Conservation (phyloP, 805 yeast species). For the Candida xiaguanensis region DNA sequence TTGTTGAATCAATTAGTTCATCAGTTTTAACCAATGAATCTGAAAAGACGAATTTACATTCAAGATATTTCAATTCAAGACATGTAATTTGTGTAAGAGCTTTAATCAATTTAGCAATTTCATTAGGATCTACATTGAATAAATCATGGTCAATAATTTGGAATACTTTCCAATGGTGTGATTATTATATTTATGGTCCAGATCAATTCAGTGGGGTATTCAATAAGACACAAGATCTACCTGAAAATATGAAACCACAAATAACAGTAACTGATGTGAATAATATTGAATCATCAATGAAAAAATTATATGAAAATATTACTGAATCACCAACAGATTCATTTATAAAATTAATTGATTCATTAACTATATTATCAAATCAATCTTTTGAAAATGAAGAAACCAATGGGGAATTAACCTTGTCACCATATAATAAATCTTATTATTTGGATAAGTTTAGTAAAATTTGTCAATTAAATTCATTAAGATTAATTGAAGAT, state of each 20-base stretch:
- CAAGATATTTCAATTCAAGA: slow-evolving; percentile 50
- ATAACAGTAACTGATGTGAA: slow-evolving; percentile 45
- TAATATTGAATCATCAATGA: slow-evolving; percentile 52
- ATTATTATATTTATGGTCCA: slow-evolving; percentile 63
- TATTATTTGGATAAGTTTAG: slow-evolving; percentile 54
- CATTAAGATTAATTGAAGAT: slow-evolving; percentile 41
- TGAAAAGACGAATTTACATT: slow-evolving; percentile 1
- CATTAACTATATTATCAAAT: slow-evolving; percentile 44
- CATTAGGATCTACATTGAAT: slow-evolving; percentile 73
- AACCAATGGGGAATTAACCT: slow-evolving; percentile 13
- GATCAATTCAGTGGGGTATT: slow-evolving; percentile 27
- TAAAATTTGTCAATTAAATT: slow-evolving; percentile 49
- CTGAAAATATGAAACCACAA: slow-evolving; percentile 23
- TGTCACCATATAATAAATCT: slow-evolving; percentile 53
- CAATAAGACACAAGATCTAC: slow-evolving; percentile 27
- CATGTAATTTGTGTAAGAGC: slow-evolving; percentile 79
- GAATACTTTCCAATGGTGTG: slow-evolving; percentile 75
- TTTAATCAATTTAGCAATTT: slow-evolving; percentile 66
- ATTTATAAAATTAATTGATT: slow-evolving; percentile 43
- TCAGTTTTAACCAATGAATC: slow-evolving; percentile 22
- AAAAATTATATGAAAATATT: slow-evolving; percentile 63
- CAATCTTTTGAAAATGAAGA: slow-evolving; percentile 12
- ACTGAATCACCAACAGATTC: slow-evolving; percentile 48
- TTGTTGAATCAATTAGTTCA: slow-evolving; percentile 50
- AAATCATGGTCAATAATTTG: slow-evolving; percentile 60